A percentile compares a stretch with the other conserved stretches of the same genome.
These are phyloP conservation scores for Monilinia fructicola DNA, from an alignment of 2,329 filamentous ascomycete genomes.

Conservation along the genomic window DNA sequence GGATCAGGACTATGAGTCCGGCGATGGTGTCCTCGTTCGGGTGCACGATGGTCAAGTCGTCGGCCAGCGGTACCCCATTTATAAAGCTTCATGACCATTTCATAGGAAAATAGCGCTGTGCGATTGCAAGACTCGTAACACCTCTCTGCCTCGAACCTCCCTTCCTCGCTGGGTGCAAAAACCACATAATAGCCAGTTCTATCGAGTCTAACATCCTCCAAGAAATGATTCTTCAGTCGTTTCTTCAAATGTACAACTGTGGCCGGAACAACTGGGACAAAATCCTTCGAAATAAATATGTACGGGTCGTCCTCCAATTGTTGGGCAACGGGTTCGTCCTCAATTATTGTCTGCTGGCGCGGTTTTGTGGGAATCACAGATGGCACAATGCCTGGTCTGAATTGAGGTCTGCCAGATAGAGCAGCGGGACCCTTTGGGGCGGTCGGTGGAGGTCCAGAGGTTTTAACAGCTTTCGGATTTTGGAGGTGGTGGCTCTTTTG, in stretches of 20 bases:
- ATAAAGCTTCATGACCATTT: conserved; percentile 86
- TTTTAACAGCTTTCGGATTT: conserved; percentile 45
- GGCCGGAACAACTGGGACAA: conserved; percentile 80
- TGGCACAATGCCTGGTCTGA: conserved; percentile 32
- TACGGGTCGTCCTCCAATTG: conserved; percentile 80
- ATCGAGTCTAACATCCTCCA: conserved; percentile 81
- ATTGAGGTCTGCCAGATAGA: conserved; percentile 33
- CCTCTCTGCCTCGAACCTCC: conserved; percentile 76
- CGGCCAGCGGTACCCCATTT: conserved; percentile 34
- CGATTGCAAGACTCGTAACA: conserved; percentile 79
- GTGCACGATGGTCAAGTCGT: conserved; percentile 26
- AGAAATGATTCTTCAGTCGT: conserved; percentile 77
- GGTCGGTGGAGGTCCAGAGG: conserved; percentile 70
- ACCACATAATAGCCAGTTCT: conserved; percentile 85
- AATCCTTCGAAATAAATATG: conserved; percentile 82
- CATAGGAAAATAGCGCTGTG: conserved; percentile 85
- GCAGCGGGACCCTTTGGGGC: conserved; percentile 75
- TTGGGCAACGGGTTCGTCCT: conserved; percentile 59
- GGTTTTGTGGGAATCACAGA: conserved; percentile 46
- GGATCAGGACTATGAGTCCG: conserved; percentile 48
- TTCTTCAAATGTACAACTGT: conserved; percentile 91
- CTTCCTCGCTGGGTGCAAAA: conserved; percentile 76
- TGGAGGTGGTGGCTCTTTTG: conserved; percentile 42
- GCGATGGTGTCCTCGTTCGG: conserved; percentile 38
- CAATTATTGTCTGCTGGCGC: conserved; percentile 56